A percentile compares a stretch with the other conserved stretches of the same genome.
These are phyloP conservation scores for Calycina herbarum DNA, from an alignment of 2,329 filamentous ascomycete species.

Conservation along the genomic window DNA sequence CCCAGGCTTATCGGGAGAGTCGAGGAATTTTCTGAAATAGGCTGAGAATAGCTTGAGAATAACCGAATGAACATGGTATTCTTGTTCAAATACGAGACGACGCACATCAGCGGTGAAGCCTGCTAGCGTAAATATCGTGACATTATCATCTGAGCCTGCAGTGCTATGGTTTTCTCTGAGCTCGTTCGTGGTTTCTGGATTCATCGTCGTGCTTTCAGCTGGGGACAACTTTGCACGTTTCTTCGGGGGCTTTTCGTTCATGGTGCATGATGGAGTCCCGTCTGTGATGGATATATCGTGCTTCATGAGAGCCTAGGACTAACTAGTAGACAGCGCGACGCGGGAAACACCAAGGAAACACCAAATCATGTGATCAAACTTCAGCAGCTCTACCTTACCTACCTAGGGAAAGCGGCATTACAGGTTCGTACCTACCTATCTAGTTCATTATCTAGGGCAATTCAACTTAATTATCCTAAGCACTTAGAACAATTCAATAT, in stretches of 20 bases:
- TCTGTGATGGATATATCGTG: no score
- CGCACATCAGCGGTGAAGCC: not conserved
- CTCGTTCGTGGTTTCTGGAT: no score
- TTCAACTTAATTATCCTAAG: no score
- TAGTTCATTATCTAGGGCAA: no score
- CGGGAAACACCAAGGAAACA: not conserved
- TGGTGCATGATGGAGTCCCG: no score
- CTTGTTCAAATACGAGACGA: not conserved
- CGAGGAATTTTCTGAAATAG: constrained; percentile 4
- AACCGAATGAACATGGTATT: not conserved
- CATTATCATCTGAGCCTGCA: no score
- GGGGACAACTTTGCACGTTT: not conserved
- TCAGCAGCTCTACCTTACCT: not conserved
- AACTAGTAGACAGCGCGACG: no score
- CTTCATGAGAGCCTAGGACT: no score
- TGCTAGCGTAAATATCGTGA: not conserved
- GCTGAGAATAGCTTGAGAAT: not conserved
- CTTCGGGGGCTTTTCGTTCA: not conserved
- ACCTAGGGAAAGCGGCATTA: no score
- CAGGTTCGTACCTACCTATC: no score
- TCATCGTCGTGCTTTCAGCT: not conserved
- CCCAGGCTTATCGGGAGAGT: not conserved
- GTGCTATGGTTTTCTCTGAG: no score
- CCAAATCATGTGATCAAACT: not conserved
- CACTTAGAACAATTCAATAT: no score